Base-by-base conservation (phyloP, 2,329 filamentous ascomycete genomes). In the Aspergillus udagawae region DNA sequence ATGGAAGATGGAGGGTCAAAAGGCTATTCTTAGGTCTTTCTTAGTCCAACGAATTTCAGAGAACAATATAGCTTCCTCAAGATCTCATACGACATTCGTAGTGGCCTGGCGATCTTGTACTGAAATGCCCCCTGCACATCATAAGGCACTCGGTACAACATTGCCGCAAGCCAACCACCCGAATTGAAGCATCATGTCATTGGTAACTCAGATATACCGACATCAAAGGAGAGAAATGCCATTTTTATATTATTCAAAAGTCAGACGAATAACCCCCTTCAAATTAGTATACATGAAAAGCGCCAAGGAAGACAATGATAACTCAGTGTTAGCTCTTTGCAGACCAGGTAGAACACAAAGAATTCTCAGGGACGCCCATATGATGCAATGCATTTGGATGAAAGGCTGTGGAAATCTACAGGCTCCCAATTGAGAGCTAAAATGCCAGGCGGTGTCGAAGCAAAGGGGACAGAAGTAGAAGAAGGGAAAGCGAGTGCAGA, bases 351-450 rank as follows among this genome's bases (percentile, higher is more conserved):
- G 44, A 35, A 49, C 54, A 49, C 55, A 49, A 57, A 51, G 20
- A 58, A 49, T 42, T 54, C 61, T 60, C 63, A 61, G 60, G 58
- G 21, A 47, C 67, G 65, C 66, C 65, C 49, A 53, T 63, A 57
- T 51, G 59, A 69, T 69, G 65, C 66, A 58, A 67, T 60, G 52
- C 58, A 60, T 48, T 38, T 51, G 50, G 23, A 47, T 51, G 47
- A 48, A 48, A 48, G 50, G 52, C 38, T 23, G n/a, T 54, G 27
- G 35, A 51, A 25, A 17, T 32, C 14, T 29, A 25, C 35, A 51
- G 23, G 35, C 41, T 21, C 42, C 38, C 42, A 54, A 47, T 27
- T 23, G 23, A 23, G 21, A 47, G 44, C 12, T 23, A 23, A 27
- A 23, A 23, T 14, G 21, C 4, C 21, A 47, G 14, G 44, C 21